phyloP scores from a whole-genome alignment of 2,329 filamentous ascomycete genomes.

The Fusarium chuoi region DNA sequence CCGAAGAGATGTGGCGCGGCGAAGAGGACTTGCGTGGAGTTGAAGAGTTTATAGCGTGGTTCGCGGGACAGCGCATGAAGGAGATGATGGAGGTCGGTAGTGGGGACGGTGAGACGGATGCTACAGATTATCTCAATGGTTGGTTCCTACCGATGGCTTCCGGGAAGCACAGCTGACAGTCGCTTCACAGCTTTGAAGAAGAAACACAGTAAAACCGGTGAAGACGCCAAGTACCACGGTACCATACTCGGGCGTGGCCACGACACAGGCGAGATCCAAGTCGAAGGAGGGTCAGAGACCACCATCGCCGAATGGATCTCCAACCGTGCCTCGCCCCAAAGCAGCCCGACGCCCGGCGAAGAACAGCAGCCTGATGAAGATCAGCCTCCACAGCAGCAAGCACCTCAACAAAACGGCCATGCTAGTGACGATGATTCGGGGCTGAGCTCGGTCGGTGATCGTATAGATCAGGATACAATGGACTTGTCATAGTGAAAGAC shows the following conservation, averaged over 20 bases:
- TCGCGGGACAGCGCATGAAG: slow-evolving; percentile 75
- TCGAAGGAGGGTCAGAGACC: slow-evolving; percentile 74
- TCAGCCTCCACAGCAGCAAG: slow-evolving; percentile 8
- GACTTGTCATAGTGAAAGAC: slow-evolving; percentile 52
- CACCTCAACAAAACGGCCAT: slow-evolving; percentile 40
- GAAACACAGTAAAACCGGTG: slow-evolving; percentile 89
- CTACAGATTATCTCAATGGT: slow-evolving; percentile 77
- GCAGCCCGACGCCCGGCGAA: slow-evolving; percentile 12
- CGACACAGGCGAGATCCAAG: slow-evolving; percentile 76
- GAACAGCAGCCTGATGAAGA: slow-evolving; percentile 9
- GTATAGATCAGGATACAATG: slow-evolving; percentile 58
- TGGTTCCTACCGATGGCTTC: slow-evolving; percentile 33
- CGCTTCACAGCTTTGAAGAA: slow-evolving; percentile 77
- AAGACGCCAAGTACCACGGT: slow-evolving; percentile 86
- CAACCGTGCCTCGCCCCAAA: slow-evolving; percentile 40
- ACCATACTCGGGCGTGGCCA: slow-evolving; percentile 81
- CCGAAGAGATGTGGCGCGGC: slow-evolving; percentile 75
- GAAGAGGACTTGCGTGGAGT: slow-evolving; percentile 84
- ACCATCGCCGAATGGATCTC: slow-evolving; percentile 53
- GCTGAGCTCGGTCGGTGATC: slow-evolving; percentile 66
- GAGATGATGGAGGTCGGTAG: slow-evolving; percentile 86
- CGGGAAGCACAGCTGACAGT: slow-evolving; percentile 52
- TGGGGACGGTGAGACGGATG: slow-evolving; percentile 71
- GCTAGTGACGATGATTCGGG: slow-evolving; percentile 59
- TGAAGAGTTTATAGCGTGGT: slow-evolving; percentile 83